Base-by-base conservation (phyloP, 2,329 filamentous ascomycete genomes). In the Ustilaginoidea virens region DNA sequence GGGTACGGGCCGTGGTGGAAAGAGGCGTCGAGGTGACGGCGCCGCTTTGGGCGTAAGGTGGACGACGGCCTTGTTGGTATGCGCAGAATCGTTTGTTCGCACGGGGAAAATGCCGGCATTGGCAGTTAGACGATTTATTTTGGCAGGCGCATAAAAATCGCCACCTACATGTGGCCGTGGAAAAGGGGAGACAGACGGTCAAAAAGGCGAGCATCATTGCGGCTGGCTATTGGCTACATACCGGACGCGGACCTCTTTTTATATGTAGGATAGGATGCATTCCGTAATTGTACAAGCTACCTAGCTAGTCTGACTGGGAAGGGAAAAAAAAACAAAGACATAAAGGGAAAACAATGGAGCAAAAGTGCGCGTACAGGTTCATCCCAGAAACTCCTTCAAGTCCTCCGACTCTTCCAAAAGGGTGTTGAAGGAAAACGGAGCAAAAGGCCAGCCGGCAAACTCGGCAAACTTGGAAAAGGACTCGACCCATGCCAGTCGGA, bases 381-480 rank as follows among this genome's bases (percentile, higher is more conserved):
- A 69, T 37, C 61, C 61, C 46, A 68, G 40, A 42, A 63, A 72
- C 37, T 69, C 64, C 43, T 62, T 67, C 42, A 69, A 48, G 32
- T 68, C 62, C 38, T 74, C 69, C 35, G 90, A 81, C 51, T 93
- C 85, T 55, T 93, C 86, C 40, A 94, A 56, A 49, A 92, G 58
- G 20, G 70, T 64, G 58, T 77, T 74, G 54, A 94, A 94, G 38
- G 80, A 90, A 51, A 94, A 93, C 4, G 86, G 86, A 47, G 76
- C 66, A 55, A 94, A 94, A 2, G 83, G 66, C 54, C 85, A 73
- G 30, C 86, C 86, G 34, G 81, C 80, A 46, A 90, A 90, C 50
- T 92, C 76, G 55, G 92, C 92, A 63, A 92, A 87, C 63, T 93
- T 93, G 59, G 82, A 92, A 74, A 94, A 94, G 12, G 86, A 87